These are phyloP conservation scores for Suillus alpinus DNA, from an alignment of 768 basidiomycete genomes.

Conservation along the genomic window DNA sequence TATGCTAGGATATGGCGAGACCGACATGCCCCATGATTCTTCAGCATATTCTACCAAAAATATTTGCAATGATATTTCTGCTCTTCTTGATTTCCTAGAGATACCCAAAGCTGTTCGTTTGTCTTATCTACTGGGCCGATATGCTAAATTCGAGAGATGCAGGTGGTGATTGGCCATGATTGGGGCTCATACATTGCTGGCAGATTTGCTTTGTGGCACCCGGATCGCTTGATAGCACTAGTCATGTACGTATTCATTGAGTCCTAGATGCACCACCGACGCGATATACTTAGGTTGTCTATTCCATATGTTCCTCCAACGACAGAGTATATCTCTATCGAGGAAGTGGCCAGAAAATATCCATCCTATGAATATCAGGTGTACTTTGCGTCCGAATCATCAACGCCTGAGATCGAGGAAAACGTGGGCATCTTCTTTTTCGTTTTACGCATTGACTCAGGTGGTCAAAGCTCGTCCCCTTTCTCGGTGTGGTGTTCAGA, in stretches of 20 bases:
- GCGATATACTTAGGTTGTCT: slow-evolving; percentile 49
- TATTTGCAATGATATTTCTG: slow-evolving; percentile 60
- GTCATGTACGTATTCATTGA: slow-evolving; percentile 46
- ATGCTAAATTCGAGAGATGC: neutral
- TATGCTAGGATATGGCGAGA: slow-evolving; percentile 60
- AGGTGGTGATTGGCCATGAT: slow-evolving; percentile 77
- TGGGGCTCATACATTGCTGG: slow-evolving; percentile 70
- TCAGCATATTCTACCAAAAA: slow-evolving; percentile 58
- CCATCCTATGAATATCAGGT: slow-evolving; percentile 69
- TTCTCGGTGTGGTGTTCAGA: slow-evolving; percentile 17
- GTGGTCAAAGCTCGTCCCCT: slow-evolving; percentile 19
- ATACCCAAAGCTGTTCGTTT: slow-evolving; percentile 52
- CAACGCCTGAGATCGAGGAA: slow-evolving; percentile 53
- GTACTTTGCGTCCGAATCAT: slow-evolving; percentile 54
- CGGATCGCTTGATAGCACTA: slow-evolving; percentile 56
- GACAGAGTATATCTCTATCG: slow-evolving; percentile 43
- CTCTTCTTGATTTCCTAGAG: slow-evolving; percentile 56
- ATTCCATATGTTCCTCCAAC: slow-evolving; percentile 65
- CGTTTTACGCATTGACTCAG: neutral
- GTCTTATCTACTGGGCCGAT: neutral
- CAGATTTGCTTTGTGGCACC: slow-evolving; percentile 73
- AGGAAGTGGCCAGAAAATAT: slow-evolving; percentile 46
- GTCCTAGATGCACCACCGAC: neutral
- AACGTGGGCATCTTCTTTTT: slow-evolving; percentile 38
- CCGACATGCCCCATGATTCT: slow-evolving; percentile 56